Evolutionary conservation across 768 basidiomycete species (phyloP), one percentile per base, ranked within the genome.

Genomic region (Rhizopogon vinicolor): DNA sequence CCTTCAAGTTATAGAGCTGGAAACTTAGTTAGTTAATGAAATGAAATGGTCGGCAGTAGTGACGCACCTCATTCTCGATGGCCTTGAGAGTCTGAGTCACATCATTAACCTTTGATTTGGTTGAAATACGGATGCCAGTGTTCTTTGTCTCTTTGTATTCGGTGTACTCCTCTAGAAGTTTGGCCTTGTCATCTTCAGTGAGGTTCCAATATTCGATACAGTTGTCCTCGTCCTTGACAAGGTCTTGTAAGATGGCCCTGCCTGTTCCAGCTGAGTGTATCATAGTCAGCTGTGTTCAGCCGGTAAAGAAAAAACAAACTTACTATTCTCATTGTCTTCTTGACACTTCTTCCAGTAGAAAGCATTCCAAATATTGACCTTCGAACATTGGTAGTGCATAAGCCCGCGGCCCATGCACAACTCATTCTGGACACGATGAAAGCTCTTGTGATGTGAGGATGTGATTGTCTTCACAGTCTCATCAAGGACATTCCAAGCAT

Each of bases 101-200:
- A 18, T 59, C n/a, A 3, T 56, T 56, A 35, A 59, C 52, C 44
- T 56, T 56, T 1, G 45, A 59, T 22, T 53, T 56, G 7, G 53
- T 13, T 9, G 48, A 35, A 25, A 54, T 49, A 19, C 33, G 35
- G 28, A 42, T 18, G 18, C 57, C 46, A 0, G 35, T 40, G 5
- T 35, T 10, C 19, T 57, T 40, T 1, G 7, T 28, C 10, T 35
- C 49, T 31, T 40, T 54, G 33, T 54, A 12, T 7, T 51, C 4
- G 0, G 2, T 1, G 28, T 46, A 54, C 45, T 54, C 54, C 28
- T 25, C 19, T 5, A 41, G 13, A 22, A 54, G 22, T 5, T 13
- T 7, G 2, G 19, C n/a, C 31, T 42, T 56, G 18, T 56, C 58
- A 0, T 53, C 55, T 0, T 44, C 7, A 0, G 28, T n/a, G 3